Conservation (phyloP, 2,329 filamentous ascomycete species). For the Cytospora mali region DNA sequence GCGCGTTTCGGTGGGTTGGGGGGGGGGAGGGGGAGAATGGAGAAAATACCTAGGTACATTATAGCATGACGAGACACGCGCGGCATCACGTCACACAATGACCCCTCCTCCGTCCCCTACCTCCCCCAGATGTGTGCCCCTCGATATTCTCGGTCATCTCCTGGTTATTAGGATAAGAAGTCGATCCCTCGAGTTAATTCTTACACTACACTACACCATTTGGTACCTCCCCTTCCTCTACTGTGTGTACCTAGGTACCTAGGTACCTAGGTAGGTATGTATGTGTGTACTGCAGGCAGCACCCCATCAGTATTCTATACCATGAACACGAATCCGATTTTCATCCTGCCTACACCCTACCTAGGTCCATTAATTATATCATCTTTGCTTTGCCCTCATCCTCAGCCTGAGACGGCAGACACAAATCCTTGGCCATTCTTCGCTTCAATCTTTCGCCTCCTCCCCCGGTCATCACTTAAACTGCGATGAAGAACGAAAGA, state of each 20-base stretch:
- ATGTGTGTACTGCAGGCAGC: neutral
- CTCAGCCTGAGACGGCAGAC: neutral
- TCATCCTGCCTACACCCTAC: too few species aligned
- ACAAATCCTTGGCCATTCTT: neutral
- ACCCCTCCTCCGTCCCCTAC: slow-evolving; percentile 10
- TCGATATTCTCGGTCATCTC: slow-evolving; percentile 8
- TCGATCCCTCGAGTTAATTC: neutral
- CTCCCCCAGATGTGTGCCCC: slow-evolving; percentile 4
- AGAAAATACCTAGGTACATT: too few species aligned
- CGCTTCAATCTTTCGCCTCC: too few species aligned
- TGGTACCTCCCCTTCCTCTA: neutral
- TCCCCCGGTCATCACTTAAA: neutral
- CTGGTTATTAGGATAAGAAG: neutral
- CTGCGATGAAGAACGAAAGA: neutral
- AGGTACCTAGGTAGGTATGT: too few species aligned
- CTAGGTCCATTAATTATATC: too few species aligned
- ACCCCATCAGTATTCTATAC: too few species aligned
- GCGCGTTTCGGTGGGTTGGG: neutral
- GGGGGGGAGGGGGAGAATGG: slow-evolving; percentile 4
- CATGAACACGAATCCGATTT: too few species aligned
- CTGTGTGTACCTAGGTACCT: too few species aligned
- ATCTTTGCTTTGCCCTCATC: neutral
- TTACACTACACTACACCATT: too few species aligned
- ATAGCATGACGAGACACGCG: slow-evolving; percentile 15
- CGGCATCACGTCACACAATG: slow-evolving; percentile 14